These are phyloP conservation scores for Saccharomyces cerevisiae DNA, from an alignment of 805 yeast genomes.

Conservation along the genomic window DNA sequence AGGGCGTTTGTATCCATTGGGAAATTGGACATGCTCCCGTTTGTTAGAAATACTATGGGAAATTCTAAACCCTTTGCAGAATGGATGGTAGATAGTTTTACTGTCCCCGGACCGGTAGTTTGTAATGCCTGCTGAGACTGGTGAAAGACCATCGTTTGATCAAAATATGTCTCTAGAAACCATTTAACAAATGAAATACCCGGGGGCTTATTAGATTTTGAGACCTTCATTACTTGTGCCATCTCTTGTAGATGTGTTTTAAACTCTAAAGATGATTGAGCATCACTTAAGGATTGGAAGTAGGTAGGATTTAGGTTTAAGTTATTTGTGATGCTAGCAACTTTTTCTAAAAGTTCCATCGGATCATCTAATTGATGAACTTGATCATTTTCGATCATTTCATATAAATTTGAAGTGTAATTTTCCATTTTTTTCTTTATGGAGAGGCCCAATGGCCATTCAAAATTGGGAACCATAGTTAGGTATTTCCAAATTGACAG, in stretches of 20 bases:
- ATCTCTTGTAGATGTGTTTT: constrained; percentile 31
- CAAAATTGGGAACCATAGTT: constrained; percentile 2
- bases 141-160: constrained; percentile 14
- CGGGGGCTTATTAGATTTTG: constrained; percentile 20
- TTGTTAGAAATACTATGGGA: constrained; percentile 53
- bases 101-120: constrained; percentile 15
- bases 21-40: constrained; percentile 6
- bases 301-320: constrained; percentile 28
- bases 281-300: constrained; percentile 20
- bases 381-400: constrained; percentile 8
- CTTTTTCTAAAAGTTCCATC: constrained; percentile 27
- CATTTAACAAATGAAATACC: constrained; percentile 18
- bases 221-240: constrained; percentile 30
- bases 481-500: constrained; percentile 24
- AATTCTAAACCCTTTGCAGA: constrained; percentile 69
- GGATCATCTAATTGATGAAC: constrained; percentile 26
- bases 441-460: constrained; percentile 13
- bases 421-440: constrained; percentile 21
- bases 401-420: constrained; percentile 21
- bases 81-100: constrained; percentile 62
- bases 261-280: constrained; percentile 11
- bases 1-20: constrained; percentile 36
- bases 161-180: constrained; percentile 30
- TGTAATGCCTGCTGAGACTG: not conserved
- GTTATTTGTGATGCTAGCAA: constrained; percentile 28